phyloP scores from a whole-genome alignment of 352 stramenopile genomes.

The Phytophthora podocarpi region DNA sequence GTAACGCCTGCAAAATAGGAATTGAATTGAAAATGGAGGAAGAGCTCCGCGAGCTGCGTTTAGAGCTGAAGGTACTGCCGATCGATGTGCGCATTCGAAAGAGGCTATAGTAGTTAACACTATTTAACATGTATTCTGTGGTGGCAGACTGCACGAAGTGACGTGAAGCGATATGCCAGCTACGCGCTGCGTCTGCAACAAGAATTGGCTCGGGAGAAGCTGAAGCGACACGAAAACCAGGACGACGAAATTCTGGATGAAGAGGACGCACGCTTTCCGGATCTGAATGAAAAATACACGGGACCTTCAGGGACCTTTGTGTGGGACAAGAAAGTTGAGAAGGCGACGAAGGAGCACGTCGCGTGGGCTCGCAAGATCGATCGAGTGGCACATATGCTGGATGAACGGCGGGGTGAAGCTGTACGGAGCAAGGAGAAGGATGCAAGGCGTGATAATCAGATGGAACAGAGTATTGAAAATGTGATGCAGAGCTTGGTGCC shows the following conservation, averaged over 20 bases:
- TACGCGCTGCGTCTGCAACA: slow-evolving; percentile 37
- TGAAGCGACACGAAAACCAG: background rate
- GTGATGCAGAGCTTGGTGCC: slow-evolving; percentile 9
- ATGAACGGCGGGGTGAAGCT: background rate
- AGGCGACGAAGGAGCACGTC: slow-evolving; percentile 8
- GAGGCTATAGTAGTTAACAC: background rate
- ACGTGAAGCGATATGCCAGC: slow-evolving; percentile 44
- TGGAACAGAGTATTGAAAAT: background rate
- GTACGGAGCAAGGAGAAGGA: background rate
- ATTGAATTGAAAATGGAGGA: slow-evolving; percentile 28
- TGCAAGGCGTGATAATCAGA: slow-evolving; percentile 6
- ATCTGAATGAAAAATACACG: slow-evolving; percentile 2
- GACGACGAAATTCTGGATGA: background rate
- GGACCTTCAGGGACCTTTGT: background rate
- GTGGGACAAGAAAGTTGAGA: slow-evolving; percentile 27
- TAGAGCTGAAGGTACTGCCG: slow-evolving; percentile 42
- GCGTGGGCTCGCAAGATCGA: slow-evolving; percentile 30
- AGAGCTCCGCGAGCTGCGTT: slow-evolving; percentile 23
- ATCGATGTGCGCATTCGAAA: background rate
- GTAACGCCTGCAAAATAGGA: slow-evolving; percentile 11
- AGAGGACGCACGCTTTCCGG: background rate
- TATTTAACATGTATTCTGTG: background rate
- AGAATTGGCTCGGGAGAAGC: slow-evolving; percentile 37
- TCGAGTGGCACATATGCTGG: slow-evolving; percentile 12
- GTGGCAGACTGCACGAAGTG: slow-evolving; percentile 28